Percentiles rank a stretch among this genome's conserved stretches.
These are phyloP conservation scores for Orbilia ellipsospora DNA, from an alignment of 2,329 filamentous ascomycete genomes.

Conservation along the genomic window DNA sequence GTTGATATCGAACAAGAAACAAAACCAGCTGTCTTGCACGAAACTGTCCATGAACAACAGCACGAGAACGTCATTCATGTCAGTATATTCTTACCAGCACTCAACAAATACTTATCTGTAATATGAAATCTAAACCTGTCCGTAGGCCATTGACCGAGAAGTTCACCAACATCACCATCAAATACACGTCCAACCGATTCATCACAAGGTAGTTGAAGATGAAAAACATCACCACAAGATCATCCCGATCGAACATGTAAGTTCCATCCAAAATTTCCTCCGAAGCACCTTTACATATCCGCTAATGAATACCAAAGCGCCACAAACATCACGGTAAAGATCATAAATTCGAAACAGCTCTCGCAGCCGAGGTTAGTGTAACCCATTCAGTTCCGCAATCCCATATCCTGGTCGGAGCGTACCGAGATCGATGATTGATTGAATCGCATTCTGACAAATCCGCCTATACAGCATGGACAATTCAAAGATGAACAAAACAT, in stretches of 20 bases:
- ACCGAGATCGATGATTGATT: neutral
- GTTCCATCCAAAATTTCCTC: neutral
- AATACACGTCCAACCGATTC: slow-evolving; percentile 74
- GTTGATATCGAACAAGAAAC: slow-evolving; percentile 49
- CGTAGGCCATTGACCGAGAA: slow-evolving; percentile 72
- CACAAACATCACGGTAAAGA: slow-evolving; percentile 40
- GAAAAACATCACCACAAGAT: slow-evolving; percentile 45
- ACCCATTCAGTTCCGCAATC: slow-evolving; percentile 31
- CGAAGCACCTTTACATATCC: neutral
- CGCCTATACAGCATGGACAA: slow-evolving; percentile 18
- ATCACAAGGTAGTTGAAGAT: slow-evolving; percentile 38
- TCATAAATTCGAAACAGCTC: slow-evolving; percentile 29
- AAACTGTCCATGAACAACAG: slow-evolving; percentile 36
- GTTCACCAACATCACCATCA: slow-evolving; percentile 70
- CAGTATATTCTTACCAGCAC: slow-evolving; percentile 14
- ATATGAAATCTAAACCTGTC: neutral
- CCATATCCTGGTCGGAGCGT: neutral
- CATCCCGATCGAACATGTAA: slow-evolving; percentile 44
- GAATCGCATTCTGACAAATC: neutral
- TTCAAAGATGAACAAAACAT: slow-evolving; percentile 44
- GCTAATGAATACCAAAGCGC: slow-evolving; percentile 23
- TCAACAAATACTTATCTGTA: too few species aligned
- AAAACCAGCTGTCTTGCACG: slow-evolving; percentile 45
- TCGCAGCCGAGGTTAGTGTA: slow-evolving; percentile 58
- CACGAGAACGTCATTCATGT: slow-evolving; percentile 49